Conservation (phyloP, 805 yeast species). For the Vanderwaltozyma polyspora region DNA sequence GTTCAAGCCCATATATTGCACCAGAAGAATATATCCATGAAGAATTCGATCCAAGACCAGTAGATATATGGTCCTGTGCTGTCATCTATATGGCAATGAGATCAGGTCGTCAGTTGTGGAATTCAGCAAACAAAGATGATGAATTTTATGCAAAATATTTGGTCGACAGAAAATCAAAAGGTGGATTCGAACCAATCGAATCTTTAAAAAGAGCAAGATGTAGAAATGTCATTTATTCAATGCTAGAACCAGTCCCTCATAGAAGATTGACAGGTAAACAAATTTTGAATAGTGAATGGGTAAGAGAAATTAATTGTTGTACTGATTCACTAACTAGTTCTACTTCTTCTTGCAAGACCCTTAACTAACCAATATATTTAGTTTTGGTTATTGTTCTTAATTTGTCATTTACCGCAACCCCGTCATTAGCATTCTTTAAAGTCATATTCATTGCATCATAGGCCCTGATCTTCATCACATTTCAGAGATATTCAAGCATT, state of each 20-base stretch:
- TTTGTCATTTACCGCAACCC: no score
- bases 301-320: slow-evolving; percentile 75
- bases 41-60: slow-evolving; percentile 70
- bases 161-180: slow-evolving; percentile 63
- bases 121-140: slow-evolving; percentile 67
- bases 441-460: no score
- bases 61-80: slow-evolving; percentile 90
- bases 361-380: no score
- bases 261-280: slow-evolving; percentile 84
- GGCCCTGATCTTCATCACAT: no score
- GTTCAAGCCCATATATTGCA: slow-evolving; percentile 82
- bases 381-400: no score
- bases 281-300: slow-evolving; percentile 90
- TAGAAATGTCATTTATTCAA: slow-evolving; percentile 84
- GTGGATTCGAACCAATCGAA: slow-evolving; percentile 91
- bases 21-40: slow-evolving; percentile 65
- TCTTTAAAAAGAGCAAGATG: slow-evolving; percentile 74
- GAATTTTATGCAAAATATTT: slow-evolving; percentile 70
- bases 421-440: no score
- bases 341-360: not conserved
- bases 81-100: slow-evolving; percentile 89
- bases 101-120: slow-evolving; percentile 90
- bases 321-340: slow-evolving; percentile 31
- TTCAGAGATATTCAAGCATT: no score
- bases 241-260: slow-evolving; percentile 81